These are phyloP conservation scores for Rosa chinensis DNA, from an alignment of 306 rosid species.

Conservation along the genomic window DNA sequence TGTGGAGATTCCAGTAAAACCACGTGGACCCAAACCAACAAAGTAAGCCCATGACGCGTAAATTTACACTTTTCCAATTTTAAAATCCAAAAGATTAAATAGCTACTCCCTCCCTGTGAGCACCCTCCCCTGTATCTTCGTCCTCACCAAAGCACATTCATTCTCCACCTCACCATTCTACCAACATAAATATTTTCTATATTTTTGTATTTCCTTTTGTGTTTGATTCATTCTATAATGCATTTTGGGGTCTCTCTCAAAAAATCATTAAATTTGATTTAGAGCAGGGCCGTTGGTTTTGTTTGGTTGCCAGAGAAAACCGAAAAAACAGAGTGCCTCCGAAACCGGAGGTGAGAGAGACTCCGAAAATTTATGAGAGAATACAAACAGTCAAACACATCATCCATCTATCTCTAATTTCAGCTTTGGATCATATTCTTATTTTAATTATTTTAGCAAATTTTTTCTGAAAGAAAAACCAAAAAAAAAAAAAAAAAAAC, in stretches of 20 bases:
- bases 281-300: slow-evolving; percentile 2
- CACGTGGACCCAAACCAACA: slow-evolving; percentile 10
- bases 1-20: background rate
- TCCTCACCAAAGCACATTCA: background rate
- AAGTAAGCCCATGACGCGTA: slow-evolving; percentile 7
- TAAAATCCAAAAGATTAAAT: background rate
- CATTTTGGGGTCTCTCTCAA: background rate
- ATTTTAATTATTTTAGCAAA: background rate
- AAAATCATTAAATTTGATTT: background rate
- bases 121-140: background rate
- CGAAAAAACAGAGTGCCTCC: slow-evolving; percentile 27
- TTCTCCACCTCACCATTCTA: background rate
- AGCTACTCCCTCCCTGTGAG: background rate
- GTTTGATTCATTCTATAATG: background rate
- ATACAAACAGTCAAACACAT: slow-evolving; percentile 3
- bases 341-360: slow-evolving; percentile 24
- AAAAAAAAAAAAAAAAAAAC: background rate
- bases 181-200: background rate
- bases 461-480: background rate
- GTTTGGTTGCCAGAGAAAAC: slow-evolving; percentile 22
- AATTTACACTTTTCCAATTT: background rate
- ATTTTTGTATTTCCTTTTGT: background rate
- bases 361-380: slow-evolving; percentile 23
- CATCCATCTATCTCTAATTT: slow-evolving; percentile 14
- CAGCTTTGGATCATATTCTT: slow-evolving; percentile 9